Conservation (phyloP, 1,284 basidiomycete species). For the Porodaedalea pini region DNA sequence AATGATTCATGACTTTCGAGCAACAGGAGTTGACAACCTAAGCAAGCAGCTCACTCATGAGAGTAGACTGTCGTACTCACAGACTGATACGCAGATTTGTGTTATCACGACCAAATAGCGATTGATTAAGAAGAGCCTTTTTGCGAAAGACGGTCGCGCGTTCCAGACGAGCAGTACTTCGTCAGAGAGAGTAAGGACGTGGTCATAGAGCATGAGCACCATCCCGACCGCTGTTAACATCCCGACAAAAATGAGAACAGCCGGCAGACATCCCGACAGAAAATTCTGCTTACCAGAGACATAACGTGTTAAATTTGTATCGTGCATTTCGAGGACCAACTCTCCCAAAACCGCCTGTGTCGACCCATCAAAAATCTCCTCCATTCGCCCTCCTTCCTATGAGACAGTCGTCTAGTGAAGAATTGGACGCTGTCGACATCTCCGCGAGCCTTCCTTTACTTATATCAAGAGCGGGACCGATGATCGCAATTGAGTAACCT, state of each 20-base stretch:
- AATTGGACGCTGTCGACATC: too few species aligned
- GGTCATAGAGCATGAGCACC: conserved; percentile 27
- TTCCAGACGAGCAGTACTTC: conserved; percentile 27
- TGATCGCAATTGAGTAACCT: too few species aligned
- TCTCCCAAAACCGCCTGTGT: background rate
- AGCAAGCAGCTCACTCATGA: background rate
- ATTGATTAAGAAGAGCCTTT: conserved; percentile 23
- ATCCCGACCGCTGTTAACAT: conserved; percentile 25
- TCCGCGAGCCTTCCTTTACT: too few species aligned
- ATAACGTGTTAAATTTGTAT: conserved; percentile 8
- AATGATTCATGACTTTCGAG: conserved; percentile 13
- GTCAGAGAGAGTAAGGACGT: conserved; percentile 25
- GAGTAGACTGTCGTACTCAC: conserved; percentile 6
- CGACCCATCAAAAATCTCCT: background rate
- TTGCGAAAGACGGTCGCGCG: conserved; percentile 20
- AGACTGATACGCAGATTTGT: conserved; percentile 6
- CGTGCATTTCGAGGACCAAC: background rate
- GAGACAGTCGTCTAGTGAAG: too few species aligned
- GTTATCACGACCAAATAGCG: conserved; percentile 20
- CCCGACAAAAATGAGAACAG: background rate
- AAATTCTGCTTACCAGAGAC: conserved; percentile 6
- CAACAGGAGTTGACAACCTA: background rate
- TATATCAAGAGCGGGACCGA: too few species aligned
- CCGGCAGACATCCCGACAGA: background rate
- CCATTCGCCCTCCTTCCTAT: background rate